Percentiles rank a stretch among this genome's conserved stretches.
These are phyloP conservation scores for Stromatinia cepivora DNA, from an alignment of 2,329 filamentous ascomycete species.

Conservation along the genomic window DNA sequence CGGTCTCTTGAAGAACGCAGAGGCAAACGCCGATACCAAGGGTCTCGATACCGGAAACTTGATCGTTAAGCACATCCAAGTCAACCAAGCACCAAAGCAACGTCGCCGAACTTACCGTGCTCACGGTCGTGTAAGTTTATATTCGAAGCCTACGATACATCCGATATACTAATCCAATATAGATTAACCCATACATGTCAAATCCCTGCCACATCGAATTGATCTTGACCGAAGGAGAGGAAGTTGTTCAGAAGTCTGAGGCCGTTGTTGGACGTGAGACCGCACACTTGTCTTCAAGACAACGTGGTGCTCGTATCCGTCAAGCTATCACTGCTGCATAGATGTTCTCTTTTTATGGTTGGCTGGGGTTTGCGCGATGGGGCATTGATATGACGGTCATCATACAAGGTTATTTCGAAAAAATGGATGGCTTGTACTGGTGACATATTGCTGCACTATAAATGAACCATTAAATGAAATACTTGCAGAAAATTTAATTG, in stretches of 20 bases:
- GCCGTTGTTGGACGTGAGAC: slow-evolving; percentile 62
- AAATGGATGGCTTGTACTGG: slow-evolving; percentile 38
- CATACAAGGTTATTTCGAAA: slow-evolving; percentile 31
- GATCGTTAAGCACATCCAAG: slow-evolving; percentile 99
- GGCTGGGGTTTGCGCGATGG: slow-evolving; percentile 35
- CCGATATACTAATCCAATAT: slow-evolving; percentile 3
- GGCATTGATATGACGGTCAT: slow-evolving; percentile 30
- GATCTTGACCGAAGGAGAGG: slow-evolving; percentile 96
- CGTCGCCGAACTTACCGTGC: slow-evolving; percentile 99
- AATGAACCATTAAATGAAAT: slow-evolving; percentile 24
- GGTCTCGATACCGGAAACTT: slow-evolving; percentile 96
- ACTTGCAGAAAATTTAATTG: slow-evolving; percentile 19
- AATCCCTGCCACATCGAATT: slow-evolving; percentile 99
- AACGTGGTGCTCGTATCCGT: slow-evolving; percentile 74
- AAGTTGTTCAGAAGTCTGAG: slow-evolving; percentile 89
- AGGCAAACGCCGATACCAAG: slow-evolving; percentile 96
- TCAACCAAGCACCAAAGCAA: slow-evolving; percentile 99
- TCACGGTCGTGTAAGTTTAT: slow-evolving; percentile 90
- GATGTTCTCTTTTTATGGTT: slow-evolving; percentile 39
- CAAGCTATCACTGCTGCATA: slow-evolving; percentile 67
- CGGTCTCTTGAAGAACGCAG: slow-evolving; percentile 94
- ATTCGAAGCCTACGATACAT: background rate
- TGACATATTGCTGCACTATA: slow-evolving; percentile 32
- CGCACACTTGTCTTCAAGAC: slow-evolving; percentile 77
- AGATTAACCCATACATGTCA: slow-evolving; percentile 99